Conservation (phyloP, 768 basidiomycete genomes). For the Coprinopsis marcescibilis region DNA sequence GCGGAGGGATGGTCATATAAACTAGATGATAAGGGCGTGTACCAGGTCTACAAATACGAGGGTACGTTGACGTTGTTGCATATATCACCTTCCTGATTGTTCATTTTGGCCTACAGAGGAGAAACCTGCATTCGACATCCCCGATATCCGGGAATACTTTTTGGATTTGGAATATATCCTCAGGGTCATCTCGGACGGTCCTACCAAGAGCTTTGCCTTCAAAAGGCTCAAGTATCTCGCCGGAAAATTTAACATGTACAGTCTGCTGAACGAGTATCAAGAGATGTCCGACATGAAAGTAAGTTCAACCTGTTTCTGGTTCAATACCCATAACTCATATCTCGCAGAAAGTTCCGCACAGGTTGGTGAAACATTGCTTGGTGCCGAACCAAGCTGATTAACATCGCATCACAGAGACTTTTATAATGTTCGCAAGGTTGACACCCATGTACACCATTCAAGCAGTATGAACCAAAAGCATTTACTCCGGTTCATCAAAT, state of each 20-base stretch:
- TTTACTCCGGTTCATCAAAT: constrained; percentile 94
- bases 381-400: too few species aligned
- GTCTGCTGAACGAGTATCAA: constrained; percentile 85
- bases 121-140: constrained; percentile 68
- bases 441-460: constrained; percentile 98
- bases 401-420: too few species aligned
- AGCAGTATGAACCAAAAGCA: constrained; percentile 99
- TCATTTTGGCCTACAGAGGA: constrained; percentile 13
- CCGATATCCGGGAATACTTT: constrained; percentile 90
- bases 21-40: constrained; percentile 87
- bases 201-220: constrained; percentile 93
- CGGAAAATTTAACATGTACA: constrained; percentile 93
- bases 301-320: constrained; percentile 15
- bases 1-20: constrained; percentile 57
- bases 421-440: constrained; percentile 97
- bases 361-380: too few species aligned
- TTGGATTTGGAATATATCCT: constrained; percentile 91
- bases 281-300: constrained; percentile 98
- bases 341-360: constrained; percentile 70
- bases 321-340: not conserved
- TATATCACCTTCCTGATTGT: not conserved
- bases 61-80: constrained; percentile 20
- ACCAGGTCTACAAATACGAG: constrained; percentile 65
- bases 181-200: constrained; percentile 88
- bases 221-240: constrained; percentile 85